These are phyloP conservation scores for Geranium incanum DNA, from an alignment of 441 rosid genomes.

Conservation along the genomic window DNA sequence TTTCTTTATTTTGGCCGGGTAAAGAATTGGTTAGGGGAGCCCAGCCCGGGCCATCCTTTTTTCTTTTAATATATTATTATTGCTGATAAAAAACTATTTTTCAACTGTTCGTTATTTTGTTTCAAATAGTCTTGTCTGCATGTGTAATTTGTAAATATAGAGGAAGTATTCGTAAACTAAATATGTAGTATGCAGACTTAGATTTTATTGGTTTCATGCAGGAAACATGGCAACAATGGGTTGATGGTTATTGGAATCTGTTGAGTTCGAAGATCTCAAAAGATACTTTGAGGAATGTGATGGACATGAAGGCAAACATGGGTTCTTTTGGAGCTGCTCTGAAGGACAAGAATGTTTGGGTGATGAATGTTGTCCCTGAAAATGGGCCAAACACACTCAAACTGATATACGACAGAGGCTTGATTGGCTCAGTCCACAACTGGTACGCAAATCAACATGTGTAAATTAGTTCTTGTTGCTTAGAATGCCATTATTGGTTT, in stretches of 20 bases:
- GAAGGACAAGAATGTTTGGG: constrained; percentile 82
- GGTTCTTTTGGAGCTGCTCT: constrained; percentile 94
- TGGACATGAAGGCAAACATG: constrained; percentile 95
- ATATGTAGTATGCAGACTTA: too few relatives aligned
- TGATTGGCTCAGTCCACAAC: constrained; percentile 73
- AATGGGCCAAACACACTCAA: constrained; percentile 92
- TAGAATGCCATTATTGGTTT: too few relatives aligned
- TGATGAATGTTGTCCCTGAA: constrained; percentile 83
- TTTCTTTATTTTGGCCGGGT: too few relatives aligned
- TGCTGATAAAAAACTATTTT: too few relatives aligned
- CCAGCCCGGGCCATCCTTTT: too few relatives aligned
- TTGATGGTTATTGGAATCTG: constrained; percentile 73
- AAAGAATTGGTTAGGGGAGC: too few relatives aligned
- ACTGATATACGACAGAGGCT: constrained; percentile 85
- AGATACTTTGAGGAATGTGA: constrained; percentile 48
- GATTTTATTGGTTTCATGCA: constrained; percentile 21
- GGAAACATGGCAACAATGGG: constrained; percentile 71
- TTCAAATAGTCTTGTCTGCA: too few relatives aligned
- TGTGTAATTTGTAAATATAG: too few relatives aligned
- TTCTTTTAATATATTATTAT: too few relatives aligned
- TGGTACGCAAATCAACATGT: constrained; percentile 42
- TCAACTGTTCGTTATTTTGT: too few relatives aligned
- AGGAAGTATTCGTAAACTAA: too few relatives aligned
- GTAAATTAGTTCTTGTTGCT: background rate
- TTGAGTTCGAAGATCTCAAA: constrained; percentile 53